Conservation (phyloP, 2,329 filamentous ascomycete genomes). For the Blumeria graminis region DNA sequence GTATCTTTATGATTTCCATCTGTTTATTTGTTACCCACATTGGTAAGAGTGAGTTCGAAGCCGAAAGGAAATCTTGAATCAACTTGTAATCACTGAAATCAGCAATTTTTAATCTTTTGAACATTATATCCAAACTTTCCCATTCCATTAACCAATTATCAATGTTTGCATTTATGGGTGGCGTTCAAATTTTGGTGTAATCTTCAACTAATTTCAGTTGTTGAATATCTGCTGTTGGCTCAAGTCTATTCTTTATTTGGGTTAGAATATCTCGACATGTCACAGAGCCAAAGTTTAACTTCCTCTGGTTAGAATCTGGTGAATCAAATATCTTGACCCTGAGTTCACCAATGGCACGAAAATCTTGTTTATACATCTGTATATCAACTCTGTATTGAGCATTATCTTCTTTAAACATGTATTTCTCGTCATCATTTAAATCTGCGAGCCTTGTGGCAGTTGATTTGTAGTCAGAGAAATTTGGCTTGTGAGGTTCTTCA, state of each 20-base stretch:
- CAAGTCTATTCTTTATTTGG: too few relatives aligned
- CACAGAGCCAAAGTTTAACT: background rate
- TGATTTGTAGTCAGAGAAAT: too few relatives aligned
- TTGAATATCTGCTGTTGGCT: too few relatives aligned
- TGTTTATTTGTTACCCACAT: background rate
- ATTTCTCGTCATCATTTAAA: too few relatives aligned
- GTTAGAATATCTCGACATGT: background rate
- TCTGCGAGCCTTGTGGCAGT: too few relatives aligned
- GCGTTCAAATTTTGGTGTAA: too few relatives aligned
- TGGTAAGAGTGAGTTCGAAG: background rate
- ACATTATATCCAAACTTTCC: too few relatives aligned
- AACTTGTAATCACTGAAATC: background rate
- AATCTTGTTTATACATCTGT: background rate
- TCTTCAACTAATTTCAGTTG: too few relatives aligned
- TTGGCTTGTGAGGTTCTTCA: too few relatives aligned
- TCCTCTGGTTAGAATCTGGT: background rate
- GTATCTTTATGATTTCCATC: background rate
- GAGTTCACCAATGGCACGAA: background rate
- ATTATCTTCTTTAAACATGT: background rate
- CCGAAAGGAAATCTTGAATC: background rate
- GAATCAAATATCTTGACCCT: background rate
- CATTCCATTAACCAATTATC: too few relatives aligned
- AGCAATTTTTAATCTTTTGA: too few relatives aligned
- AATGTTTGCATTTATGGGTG: too few relatives aligned
- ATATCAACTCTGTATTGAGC: background rate